phyloP scores from a whole-genome alignment of 805 yeast genomes.

The Ogataea paradorogensis region DNA sequence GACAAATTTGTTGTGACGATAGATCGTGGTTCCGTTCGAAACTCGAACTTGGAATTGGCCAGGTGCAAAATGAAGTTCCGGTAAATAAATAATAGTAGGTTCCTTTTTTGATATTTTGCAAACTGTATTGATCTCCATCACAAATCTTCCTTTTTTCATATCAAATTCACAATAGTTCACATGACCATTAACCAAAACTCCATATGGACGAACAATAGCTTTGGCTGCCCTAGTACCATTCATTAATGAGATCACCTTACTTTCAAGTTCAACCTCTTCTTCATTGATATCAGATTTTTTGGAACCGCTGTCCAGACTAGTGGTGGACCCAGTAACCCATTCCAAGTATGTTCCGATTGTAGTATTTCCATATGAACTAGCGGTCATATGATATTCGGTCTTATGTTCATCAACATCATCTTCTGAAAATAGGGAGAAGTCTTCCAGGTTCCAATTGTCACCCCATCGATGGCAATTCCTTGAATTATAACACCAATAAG shows the following conservation, averaged over 20 bases:
- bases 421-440: constrained; percentile 79
- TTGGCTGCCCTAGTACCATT: constrained; percentile 70
- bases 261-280: constrained; percentile 16
- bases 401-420: constrained; percentile 44
- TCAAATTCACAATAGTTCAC: constrained; percentile 59
- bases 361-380: constrained; percentile 17
- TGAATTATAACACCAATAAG: constrained; percentile 83
- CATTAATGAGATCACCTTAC: constrained; percentile 13
- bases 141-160: constrained; percentile 43
- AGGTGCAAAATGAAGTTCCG: constrained; percentile 64
- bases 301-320: constrained; percentile 7
- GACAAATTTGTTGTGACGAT: constrained; percentile 46
- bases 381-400: constrained; percentile 11
- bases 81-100: constrained; percentile 67
- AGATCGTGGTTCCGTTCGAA: constrained; percentile 48
- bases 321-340: constrained; percentile 18
- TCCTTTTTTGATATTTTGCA: constrained; percentile 8
- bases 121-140: constrained; percentile 41
- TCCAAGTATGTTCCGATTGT: constrained; percentile 25
- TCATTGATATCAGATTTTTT: constrained; percentile 11
- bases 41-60: constrained; percentile 48
- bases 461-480: constrained; percentile 81
- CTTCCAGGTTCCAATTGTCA: constrained; percentile 92
- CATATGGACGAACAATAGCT: constrained; percentile 77
- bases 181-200: constrained; percentile 60